Conservation (phyloP, 306 rosid species). For the Quercus variabilis region DNA sequence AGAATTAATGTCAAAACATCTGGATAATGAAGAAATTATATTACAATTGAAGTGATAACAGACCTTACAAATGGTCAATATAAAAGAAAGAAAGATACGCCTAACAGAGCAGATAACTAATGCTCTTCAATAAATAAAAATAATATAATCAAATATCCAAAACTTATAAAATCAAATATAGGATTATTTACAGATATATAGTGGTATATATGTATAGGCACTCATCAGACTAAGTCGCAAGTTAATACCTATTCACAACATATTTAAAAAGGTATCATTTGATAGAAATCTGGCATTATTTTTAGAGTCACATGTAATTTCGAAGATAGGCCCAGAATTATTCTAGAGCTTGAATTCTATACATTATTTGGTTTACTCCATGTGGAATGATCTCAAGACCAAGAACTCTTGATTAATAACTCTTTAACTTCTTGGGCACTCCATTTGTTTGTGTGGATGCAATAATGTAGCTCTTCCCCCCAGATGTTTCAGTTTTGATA, state of each 20-base stretch:
- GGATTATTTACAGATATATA: background rate
- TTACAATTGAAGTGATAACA: background rate
- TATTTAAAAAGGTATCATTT: background rate
- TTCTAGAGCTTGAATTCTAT: background rate
- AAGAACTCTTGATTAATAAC: background rate
- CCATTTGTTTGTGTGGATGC: background rate
- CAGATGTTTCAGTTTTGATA: background rate
- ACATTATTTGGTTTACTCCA: background rate
- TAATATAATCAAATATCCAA: background rate
- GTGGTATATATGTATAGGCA: background rate
- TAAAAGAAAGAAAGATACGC: background rate
- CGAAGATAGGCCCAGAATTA: background rate
- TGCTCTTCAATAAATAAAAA: background rate
- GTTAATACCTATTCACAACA: too few relatives aligned
- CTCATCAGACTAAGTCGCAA: background rate
- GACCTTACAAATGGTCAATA: background rate
- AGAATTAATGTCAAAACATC: background rate
- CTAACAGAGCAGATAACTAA: background rate
- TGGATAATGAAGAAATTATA: background rate
- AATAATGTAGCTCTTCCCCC: too few relatives aligned
- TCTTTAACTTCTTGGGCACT: background rate
- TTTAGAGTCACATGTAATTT: background rate
- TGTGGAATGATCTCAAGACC: background rate
- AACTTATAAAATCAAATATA: background rate
- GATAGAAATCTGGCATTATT: background rate